Conservation (phyloP, 768 basidiomycete genomes). For the Boletales sp. region DNA sequence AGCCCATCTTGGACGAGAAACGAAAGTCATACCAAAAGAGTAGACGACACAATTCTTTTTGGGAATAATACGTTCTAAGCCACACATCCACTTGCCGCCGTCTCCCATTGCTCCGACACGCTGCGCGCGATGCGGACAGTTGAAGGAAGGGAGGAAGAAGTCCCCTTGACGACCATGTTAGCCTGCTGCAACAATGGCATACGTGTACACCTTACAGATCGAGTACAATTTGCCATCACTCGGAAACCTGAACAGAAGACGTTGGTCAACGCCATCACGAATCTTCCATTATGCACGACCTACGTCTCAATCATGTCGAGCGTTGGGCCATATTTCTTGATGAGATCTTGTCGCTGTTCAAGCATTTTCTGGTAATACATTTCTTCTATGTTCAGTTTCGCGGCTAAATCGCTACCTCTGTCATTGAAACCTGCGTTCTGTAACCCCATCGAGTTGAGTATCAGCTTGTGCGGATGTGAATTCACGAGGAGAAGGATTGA, state of each 20-base stretch:
- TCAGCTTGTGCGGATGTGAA: constrained; percentile 4
- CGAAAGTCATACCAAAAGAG: constrained; percentile 39
- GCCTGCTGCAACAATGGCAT: neutral
- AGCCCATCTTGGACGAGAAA: neutral
- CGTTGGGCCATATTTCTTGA: constrained; percentile 54
- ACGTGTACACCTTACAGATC: constrained; percentile 17
- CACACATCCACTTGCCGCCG: constrained; percentile 55
- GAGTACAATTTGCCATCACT: constrained; percentile 32
- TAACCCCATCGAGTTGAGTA: too few relatives aligned
- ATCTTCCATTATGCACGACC: neutral
- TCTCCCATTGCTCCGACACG: constrained; percentile 49
- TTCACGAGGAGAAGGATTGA: constrained; percentile 26
- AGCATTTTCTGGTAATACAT: constrained; percentile 40
- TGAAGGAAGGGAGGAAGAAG: constrained; percentile 49
- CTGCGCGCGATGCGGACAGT: constrained; percentile 47
- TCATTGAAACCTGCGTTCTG: neutral
- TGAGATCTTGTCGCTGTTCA: constrained; percentile 40
- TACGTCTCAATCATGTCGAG: constrained; percentile 40
- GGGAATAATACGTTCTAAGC: constrained; percentile 40
- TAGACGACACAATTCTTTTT: constrained; percentile 49
- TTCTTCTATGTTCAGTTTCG: constrained; percentile 20
- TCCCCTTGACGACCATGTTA: constrained; percentile 42
- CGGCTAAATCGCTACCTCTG: constrained; percentile 3
- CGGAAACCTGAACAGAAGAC: constrained; percentile 19
- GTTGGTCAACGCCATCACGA: neutral